Conservation (phyloP, 2,329 filamentous ascomycete genomes). For the Trichoderma gracile region DNA sequence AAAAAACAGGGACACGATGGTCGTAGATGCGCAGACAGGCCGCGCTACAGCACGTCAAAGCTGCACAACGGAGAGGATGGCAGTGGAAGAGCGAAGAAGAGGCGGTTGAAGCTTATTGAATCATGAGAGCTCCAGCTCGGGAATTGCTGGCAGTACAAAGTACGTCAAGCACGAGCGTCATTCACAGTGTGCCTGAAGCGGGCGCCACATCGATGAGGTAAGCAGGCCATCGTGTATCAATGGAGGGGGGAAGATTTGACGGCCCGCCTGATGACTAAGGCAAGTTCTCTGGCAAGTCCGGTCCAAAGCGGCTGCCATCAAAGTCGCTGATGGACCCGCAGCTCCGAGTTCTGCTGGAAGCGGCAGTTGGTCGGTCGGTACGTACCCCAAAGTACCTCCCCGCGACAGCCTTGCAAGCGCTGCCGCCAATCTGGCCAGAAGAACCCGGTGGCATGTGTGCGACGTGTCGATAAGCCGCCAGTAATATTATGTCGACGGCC, state of each 20-base stretch:
- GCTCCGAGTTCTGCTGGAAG: not conserved
- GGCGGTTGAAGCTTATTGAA: slow-evolving; percentile 25
- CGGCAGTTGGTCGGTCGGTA: slow-evolving; percentile 27
- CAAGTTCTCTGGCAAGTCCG: not conserved
- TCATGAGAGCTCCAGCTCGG: slow-evolving; percentile 23
- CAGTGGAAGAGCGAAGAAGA: not conserved
- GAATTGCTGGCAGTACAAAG: not conserved
- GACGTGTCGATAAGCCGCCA: slow-evolving; percentile 25
- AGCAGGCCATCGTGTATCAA: not conserved
- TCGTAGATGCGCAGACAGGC: not conserved
- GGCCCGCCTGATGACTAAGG: slow-evolving; percentile 1
- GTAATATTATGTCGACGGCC: not conserved
- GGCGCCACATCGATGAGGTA: slow-evolving; percentile 7
- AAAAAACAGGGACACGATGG: not conserved
- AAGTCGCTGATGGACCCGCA: too few relatives aligned
- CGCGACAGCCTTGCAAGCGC: slow-evolving; percentile 20
- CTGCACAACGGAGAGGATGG: not conserved
- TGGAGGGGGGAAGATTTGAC: slow-evolving; percentile 2
- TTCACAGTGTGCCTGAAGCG: slow-evolving; percentile 34
- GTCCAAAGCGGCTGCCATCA: not conserved
- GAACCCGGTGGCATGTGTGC: slow-evolving; percentile 25
- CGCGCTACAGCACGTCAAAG: slow-evolving; percentile 9
- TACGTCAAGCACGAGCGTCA: slow-evolving; percentile 33
- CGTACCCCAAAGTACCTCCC: slow-evolving; percentile 11
- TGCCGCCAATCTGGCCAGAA: slow-evolving; percentile 32